Base-by-base conservation (phyloP, 2,329 filamentous ascomycete species). In the Colletotrichum sp. region DNA sequence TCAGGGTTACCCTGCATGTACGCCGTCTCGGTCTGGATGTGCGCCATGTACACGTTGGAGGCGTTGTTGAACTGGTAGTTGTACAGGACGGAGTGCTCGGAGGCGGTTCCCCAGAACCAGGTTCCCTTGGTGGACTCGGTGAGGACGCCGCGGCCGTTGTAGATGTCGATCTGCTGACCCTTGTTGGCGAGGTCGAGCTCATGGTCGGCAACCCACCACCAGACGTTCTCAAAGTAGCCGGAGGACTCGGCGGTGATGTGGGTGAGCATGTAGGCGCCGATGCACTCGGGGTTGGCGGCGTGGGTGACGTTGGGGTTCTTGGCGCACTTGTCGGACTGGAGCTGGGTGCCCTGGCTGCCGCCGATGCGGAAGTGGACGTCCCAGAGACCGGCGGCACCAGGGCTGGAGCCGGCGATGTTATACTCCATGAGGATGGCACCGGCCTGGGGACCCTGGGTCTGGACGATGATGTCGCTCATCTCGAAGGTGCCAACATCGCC, bases 321-420 rank as follows among this genome's bases (percentile, higher is more conserved):
- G 83, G 91, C 85, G 87, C 96, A 98, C 71, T 89, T 93, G 84
- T 95, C 90, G 21, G 93, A 94, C 85, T 98, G 95, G 18, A 99
- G 90, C 78, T 95, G 86, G 32, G 96, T 98, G 76, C 96, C 96
- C 6, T 94, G 93, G 71, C 93, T 93, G 59, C 97, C 97, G 80
- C 96, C 96, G 80, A 99, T 92, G 82, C 97, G 95, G 87, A 97
- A 94, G 88, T 99, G 97, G n/a, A 96, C 93, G 81, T 99, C 97
- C 95, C 96, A 99, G 86, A 98, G 93, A 77, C 92, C 96, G 24
- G 93, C 93, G 2, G 92, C 91, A 63, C 95, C 95, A 74, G 93
- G 90, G 71, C 85, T 88, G 79, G 90, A 83, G 44, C 92, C 93
- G 59, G 92, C 92, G 57, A 98, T 88, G 86, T 98, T 98, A 94